A percentile compares a stretch with the other conserved stretches of the same genome.
These are phyloP conservation scores for Triangularia verruculosa DNA, from an alignment of 2,329 filamentous ascomycete species.

Conservation along the genomic window DNA sequence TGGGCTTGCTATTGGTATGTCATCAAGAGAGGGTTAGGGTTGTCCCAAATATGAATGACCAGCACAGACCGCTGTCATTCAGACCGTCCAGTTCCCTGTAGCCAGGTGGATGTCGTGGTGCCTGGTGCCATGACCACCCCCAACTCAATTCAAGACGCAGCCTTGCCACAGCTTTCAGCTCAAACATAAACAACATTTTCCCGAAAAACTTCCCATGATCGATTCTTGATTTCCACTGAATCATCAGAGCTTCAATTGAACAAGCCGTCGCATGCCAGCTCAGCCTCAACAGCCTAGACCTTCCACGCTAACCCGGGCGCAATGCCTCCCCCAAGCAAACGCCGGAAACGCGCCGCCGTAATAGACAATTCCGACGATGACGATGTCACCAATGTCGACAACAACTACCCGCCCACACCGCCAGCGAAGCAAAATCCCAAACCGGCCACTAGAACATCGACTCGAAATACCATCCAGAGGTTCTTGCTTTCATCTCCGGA, in stretches of 20 bases:
- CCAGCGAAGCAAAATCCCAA: background rate
- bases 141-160: background rate
- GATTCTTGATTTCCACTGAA: background rate
- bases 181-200: background rate
- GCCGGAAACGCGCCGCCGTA: slow-evolving; percentile 22
- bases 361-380: slow-evolving; percentile 24
- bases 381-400: background rate
- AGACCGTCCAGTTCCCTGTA: background rate
- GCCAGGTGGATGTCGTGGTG: too few species aligned
- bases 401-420: background rate
- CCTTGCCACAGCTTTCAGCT: background rate
- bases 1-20: background rate
- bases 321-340: slow-evolving; percentile 12
- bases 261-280: background rate
- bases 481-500: slow-evolving; percentile 54
- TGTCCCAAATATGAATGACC: background rate
- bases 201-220: background rate
- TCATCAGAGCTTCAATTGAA: background rate
- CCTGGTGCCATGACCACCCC: background rate
- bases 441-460: slow-evolving; percentile 7
- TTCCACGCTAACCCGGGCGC: background rate
- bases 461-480: slow-evolving; percentile 47
- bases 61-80: background rate
- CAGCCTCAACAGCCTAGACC: background rate
- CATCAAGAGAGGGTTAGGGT: background rate